Conservation (phyloP, 768 basidiomycete genomes). For the Mycena rosella region DNA sequence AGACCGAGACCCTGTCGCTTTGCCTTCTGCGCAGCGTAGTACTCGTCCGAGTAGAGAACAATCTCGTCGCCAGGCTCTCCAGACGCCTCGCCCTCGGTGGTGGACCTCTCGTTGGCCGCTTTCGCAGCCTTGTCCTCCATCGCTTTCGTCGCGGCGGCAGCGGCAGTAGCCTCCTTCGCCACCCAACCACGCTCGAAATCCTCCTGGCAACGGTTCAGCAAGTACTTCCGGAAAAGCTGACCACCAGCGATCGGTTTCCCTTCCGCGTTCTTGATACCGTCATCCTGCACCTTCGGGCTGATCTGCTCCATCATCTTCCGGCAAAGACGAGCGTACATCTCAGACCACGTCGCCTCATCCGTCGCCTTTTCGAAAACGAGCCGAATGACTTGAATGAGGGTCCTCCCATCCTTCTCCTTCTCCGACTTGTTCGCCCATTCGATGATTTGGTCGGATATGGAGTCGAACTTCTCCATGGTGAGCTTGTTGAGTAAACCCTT, state of each 20-base stretch:
- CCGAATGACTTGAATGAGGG: slow-evolving; percentile 95
- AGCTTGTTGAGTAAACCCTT: slow-evolving; percentile 93
- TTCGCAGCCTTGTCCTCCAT: slow-evolving; percentile 86
- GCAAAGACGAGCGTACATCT: slow-evolving; percentile 97
- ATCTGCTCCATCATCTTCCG: slow-evolving; percentile 97
- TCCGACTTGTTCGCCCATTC: slow-evolving; percentile 94
- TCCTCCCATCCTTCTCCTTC: slow-evolving; percentile 93
- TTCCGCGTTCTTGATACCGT: slow-evolving; percentile 83
- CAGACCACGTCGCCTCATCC: slow-evolving; percentile 94
- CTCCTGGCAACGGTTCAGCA: slow-evolving; percentile 96
- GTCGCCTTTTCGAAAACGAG: slow-evolving; percentile 98
- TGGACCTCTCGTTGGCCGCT: slow-evolving; percentile 69
- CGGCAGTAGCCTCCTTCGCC: slow-evolving; percentile 87
- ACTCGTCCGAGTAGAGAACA: slow-evolving; percentile 93
- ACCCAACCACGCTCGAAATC: slow-evolving; percentile 98
- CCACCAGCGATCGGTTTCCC: slow-evolving; percentile 95
- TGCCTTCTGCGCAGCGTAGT: slow-evolving; percentile 96
- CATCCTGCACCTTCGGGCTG: slow-evolving; percentile 88
- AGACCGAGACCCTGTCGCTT: slow-evolving; percentile 97
- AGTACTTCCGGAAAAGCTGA: slow-evolving; percentile 95
- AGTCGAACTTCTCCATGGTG: slow-evolving; percentile 96
- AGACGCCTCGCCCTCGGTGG: slow-evolving; percentile 36
- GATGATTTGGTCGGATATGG: slow-evolving; percentile 96
- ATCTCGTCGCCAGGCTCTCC: slow-evolving; percentile 68
- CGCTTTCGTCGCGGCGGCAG: slow-evolving; percentile 87